Base-by-base conservation (phyloP, 192 early-diverging fungal genomes). In the Backusella australiensis region DNA sequence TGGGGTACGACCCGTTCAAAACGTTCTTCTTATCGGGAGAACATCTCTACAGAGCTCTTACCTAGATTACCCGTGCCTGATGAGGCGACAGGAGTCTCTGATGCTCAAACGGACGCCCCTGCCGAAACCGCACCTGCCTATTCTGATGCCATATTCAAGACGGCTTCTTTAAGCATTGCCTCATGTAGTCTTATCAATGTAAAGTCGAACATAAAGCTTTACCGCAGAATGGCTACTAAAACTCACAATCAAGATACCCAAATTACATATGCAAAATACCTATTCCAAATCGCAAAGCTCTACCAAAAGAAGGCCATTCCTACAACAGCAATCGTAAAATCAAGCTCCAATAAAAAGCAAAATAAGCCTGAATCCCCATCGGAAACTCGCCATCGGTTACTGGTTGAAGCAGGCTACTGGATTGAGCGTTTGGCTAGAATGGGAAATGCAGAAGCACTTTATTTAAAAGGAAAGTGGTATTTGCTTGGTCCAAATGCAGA, bases 221-320 rank as follows among this genome's bases (percentile, higher is more conserved):
- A 93, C 77, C 90, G 93, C 6, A 90, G 93, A 53, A 89, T 90
- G 59, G 94, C 93, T 12, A 90, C 87, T 78, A 93, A 93, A 78
- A 93, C 93, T 39, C 90, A 91, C 75, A 91, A 94, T 80, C 82
- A 87, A 26, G 81, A 88, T 29, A 89, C 90, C 49, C 93, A 95
- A 86, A 67, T 93, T 63, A 90, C 90, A 42, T 95, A 91, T 82
- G 91, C 91, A 49, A 90, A 91, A 81, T 95, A 92, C 76, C 80
- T 95, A 52, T 73, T 95, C 34, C 85, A 93, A 82, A 89, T 92
- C 56, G 88, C 89, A 38, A 84, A 89, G 4, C 63, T 81, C 14
- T 82, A 84, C 11, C 71, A 36, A 70, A 76, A 71, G 35, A 67
- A 75, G 44, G 34, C 68, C 21, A 1, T 35, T 21, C 17, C 44